Evolutionary conservation across 768 basidiomycete genomes (phyloP).

Genomic region (Cystofilobasidium bisporidii): DNA sequence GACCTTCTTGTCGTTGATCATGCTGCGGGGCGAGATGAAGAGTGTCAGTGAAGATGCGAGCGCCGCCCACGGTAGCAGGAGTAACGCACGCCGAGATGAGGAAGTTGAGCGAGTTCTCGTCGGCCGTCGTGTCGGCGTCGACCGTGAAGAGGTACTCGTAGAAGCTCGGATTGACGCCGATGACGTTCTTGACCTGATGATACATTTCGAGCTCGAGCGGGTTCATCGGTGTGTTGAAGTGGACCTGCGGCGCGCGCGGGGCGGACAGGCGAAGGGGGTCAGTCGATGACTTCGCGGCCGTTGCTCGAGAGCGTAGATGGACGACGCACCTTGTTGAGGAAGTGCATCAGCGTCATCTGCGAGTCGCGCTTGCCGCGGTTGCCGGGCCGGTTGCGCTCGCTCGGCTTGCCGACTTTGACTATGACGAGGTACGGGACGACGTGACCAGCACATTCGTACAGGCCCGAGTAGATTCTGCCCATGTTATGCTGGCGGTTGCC

Average conservation of each 20-base stretch:
- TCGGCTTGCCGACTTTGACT: conserved; percentile 90
- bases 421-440: conserved; percentile 71
- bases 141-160: conserved; percentile 93
- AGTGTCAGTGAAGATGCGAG: not conserved
- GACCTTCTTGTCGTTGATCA: conserved; percentile 81
- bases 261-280: not conserved
- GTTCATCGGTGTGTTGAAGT: conserved; percentile 93
- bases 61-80: no score
- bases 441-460: conserved; percentile 88
- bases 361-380: conserved; percentile 98
- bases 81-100: conserved; percentile 78
- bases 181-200: conserved; percentile 99
- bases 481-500: conserved; percentile 91
- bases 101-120: conserved; percentile 75
- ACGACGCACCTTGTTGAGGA: conserved; percentile 75
- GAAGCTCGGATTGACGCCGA: conserved; percentile 96
- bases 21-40: conserved; percentile 45
- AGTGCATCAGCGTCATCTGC: conserved; percentile 92
- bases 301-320: not conserved
- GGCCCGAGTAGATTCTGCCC: conserved; percentile 89
- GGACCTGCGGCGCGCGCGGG: conserved; percentile 53
- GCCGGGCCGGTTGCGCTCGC: conserved; percentile 82
- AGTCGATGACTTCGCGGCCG: no score
- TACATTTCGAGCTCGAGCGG: conserved; percentile 96
- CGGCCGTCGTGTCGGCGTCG: conserved; percentile 90